Percentiles rank a stretch among this genome's conserved stretches.
Evolutionary conservation across 148 eudicot genomes (phyloP).

Genomic region (Heliosperma pusillum): DNA sequence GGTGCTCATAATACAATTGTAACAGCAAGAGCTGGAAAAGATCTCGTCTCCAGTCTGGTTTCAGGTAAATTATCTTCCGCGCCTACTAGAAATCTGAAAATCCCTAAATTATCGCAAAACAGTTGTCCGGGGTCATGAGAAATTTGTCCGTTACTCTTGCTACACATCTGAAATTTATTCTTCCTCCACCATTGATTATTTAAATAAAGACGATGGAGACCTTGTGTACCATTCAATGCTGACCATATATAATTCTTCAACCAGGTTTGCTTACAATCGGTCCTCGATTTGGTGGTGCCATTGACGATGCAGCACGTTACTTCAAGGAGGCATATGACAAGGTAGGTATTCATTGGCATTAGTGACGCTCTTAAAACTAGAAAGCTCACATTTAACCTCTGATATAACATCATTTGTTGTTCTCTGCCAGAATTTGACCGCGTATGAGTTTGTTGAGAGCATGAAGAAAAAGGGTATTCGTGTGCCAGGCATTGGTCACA

Average conservation of each 20-base stretch:
- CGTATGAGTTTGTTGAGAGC: constrained; percentile 91
- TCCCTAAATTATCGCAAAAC: no score
- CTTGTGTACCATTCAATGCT: constrained; percentile 8
- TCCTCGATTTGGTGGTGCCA: constrained; percentile 98
- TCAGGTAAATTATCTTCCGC: constrained; percentile 47
- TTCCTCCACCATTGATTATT: no score
- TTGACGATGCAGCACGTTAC: constrained; percentile 98
- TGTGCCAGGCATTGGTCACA: constrained; percentile 99
- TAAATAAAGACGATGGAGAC: background rate
- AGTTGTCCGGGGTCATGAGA: no score
- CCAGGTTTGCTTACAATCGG: constrained; percentile 96
- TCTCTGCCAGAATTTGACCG: constrained; percentile 62
- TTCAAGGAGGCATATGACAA: constrained; percentile 95
- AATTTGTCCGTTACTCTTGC: no score
- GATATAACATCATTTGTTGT: constrained; percentile 10
- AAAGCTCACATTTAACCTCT: background rate
- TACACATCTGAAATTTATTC: no score
- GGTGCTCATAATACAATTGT: constrained; percentile 99
- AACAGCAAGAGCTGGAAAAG: constrained; percentile 99
- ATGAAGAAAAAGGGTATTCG: constrained; percentile 99
- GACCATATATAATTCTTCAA: constrained; percentile 18
- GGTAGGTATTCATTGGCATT: constrained; percentile 39
- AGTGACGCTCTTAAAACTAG: background rate
- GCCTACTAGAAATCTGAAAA: no score
- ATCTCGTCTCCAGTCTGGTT: constrained; percentile 95